Base-by-base conservation (phyloP, 1,284 basidiomycete species). In the Moniliella sp. region DNA sequence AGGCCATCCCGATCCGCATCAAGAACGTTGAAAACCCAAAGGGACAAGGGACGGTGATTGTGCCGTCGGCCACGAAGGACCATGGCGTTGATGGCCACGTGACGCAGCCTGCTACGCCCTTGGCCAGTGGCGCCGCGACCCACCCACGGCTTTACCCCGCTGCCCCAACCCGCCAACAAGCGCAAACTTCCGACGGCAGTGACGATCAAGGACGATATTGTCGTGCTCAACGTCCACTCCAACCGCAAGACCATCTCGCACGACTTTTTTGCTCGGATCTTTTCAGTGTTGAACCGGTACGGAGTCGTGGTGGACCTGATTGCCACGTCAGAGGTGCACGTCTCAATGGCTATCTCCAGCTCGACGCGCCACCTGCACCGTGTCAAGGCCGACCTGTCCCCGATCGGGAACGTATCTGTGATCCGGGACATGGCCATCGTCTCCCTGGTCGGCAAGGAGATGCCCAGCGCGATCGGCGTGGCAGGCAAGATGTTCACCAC, bases 251-350 rank as follows among this genome's bases (percentile, higher is more conserved):
- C 81, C 48, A 80, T 94, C 40, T 81, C 77, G 29, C 88, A 97
- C 59, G 86, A 88, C 7, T 97, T 97, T n/a, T 67, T 68, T 97
- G 88, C 88, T 1, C 73, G 80, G 26, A 88, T 93, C 42, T 97
- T 97, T 57, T 73, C 76, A 18, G 82, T 77, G 4, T 69, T 97
- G 31, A 86, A 97, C 61, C 68, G 73, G 33, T 84, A 81, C 42
- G 84, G 86, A 7, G 77, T 97, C 28, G 81, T 88, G 10, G 88
- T 94, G 28, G 88, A 97, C 63, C 64, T 97, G 53, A 94, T 97
- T 64, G 83, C 80, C 39, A 97, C 88, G 18, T 83, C 78, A 47
- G 84, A 97, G 66, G 88, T 97, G 27, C 83, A 93, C 61, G 82
- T 94, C 31, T 81, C 78, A 64, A 83, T 84, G 78, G 81, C 82